These are phyloP conservation scores for Mycena amicta DNA, from an alignment of 768 basidiomycete species.

Conservation along the genomic window DNA sequence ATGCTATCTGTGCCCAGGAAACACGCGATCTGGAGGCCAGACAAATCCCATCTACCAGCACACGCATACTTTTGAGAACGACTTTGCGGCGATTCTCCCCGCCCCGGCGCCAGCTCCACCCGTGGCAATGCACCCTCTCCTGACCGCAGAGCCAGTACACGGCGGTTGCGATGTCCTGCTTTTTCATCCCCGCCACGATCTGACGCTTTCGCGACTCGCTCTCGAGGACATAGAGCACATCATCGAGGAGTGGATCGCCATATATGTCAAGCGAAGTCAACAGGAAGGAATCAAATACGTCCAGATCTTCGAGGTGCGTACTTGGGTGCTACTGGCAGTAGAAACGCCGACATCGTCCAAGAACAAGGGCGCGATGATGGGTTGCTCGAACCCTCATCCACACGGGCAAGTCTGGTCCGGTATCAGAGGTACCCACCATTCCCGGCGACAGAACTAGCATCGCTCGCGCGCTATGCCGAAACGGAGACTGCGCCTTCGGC, in stretches of 20 bases:
- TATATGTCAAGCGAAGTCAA: conserved; percentile 61
- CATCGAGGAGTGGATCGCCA: conserved; percentile 70
- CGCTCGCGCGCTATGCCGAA: conserved; percentile 53
- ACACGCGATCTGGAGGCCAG: conserved; percentile 70
- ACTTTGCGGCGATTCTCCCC: conserved; percentile 79
- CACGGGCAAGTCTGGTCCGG: conserved; percentile 91
- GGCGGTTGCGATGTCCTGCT: conserved; percentile 89
- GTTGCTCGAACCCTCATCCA: conserved; percentile 92
- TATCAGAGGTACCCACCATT: conserved; percentile 69
- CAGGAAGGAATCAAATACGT: conserved; percentile 77
- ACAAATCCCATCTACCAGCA: conserved; percentile 67
- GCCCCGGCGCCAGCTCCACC: conserved; percentile 59
- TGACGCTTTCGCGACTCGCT: conserved; percentile 73
- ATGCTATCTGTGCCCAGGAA: conserved; percentile 91
- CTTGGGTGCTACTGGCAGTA: background rate
- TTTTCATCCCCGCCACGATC: conserved; percentile 85
- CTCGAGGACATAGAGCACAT: conserved; percentile 61
- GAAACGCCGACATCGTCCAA: conserved; percentile 30
- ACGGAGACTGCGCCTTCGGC: conserved; percentile 35
- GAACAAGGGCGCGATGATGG: conserved; percentile 96
- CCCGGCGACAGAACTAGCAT: conserved; percentile 67
- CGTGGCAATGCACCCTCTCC: conserved; percentile 56
- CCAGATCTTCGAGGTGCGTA: conserved; percentile 84
- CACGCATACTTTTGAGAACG: conserved; percentile 77
- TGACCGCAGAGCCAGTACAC: conserved; percentile 66